Conservation (phyloP, 495 filamentous ascomycete genomes). For the Podospora pseudoanserina region DNA sequence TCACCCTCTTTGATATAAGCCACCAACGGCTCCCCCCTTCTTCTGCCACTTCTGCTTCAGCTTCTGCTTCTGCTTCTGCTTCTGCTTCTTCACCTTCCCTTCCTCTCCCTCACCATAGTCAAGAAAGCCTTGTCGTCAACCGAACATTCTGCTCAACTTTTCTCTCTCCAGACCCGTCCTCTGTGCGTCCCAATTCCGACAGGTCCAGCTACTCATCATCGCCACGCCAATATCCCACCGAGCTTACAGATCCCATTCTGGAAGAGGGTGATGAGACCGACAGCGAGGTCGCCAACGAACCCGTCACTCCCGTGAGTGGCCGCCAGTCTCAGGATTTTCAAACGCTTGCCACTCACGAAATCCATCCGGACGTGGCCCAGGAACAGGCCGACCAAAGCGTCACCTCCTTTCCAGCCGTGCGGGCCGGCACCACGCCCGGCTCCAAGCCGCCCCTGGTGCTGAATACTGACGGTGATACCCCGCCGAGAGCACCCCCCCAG, state of each 20-base stretch:
- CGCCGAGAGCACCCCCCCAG: conserved; percentile 9
- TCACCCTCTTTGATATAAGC: conserved; percentile 23
- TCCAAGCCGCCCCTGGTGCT: conserved; percentile 30
- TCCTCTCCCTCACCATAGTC: conserved; percentile 1
- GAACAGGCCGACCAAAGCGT: conserved; percentile 30
- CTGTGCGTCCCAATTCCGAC: conserved; percentile 16
- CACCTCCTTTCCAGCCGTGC: conserved; percentile 24
- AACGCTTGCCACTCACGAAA: conserved; percentile 39
- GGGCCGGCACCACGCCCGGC: conserved; percentile 20
- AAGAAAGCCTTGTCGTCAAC: neutral
- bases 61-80: neutral
- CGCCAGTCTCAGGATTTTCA: conserved; percentile 50
- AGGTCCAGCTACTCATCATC: conserved; percentile 30
- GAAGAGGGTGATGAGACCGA: conserved; percentile 49
- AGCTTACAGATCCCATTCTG: conserved; percentile 41
- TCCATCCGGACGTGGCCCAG: conserved; percentile 29
- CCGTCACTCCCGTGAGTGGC: conserved; percentile 47
- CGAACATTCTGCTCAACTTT: conserved; percentile 20
- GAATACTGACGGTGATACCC: conserved; percentile 28
- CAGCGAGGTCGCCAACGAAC: conserved; percentile 47
- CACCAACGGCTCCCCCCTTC: conserved; percentile 18
- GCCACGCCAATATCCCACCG: conserved; percentile 41
- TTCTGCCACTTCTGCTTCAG: conserved; percentile 2
- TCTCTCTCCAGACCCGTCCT: conserved; percentile 15
- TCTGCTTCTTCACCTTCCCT: neutral